Conservation (phyloP, 2,329 filamentous ascomycete genomes). For the Colletotrichum neosansevieriae region DNA sequence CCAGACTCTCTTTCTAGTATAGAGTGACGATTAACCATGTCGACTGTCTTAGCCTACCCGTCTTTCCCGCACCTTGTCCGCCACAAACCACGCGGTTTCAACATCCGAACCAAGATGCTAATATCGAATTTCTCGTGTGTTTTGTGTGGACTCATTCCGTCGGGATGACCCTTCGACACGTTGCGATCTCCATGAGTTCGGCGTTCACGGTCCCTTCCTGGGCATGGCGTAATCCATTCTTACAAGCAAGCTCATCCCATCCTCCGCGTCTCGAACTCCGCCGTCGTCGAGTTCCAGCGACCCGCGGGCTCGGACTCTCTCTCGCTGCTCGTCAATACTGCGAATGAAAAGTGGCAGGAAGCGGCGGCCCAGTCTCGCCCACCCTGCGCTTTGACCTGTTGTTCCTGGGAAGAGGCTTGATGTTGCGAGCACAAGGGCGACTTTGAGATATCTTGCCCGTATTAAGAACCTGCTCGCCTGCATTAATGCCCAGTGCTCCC, state of each 20-base stretch:
- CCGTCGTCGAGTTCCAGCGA: not conserved
- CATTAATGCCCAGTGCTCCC: not conserved
- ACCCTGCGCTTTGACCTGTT: slow-evolving; percentile 27
- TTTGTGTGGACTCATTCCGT: not conserved
- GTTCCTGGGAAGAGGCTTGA: slow-evolving; percentile 8
- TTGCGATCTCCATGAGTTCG: not conserved
- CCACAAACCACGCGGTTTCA: not conserved
- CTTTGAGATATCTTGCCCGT: slow-evolving; percentile 15
- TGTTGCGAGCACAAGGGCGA: slow-evolving; percentile 15
- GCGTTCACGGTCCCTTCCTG: not conserved
- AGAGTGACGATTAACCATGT: slow-evolving; percentile 1
- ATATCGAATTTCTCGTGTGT: not conserved
- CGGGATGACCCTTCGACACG: not conserved
- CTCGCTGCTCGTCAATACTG: not conserved
- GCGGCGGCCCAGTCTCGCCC: not conserved
- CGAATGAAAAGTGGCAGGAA: not conserved
- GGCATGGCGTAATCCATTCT: too few relatives aligned
- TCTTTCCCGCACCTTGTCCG: not conserved
- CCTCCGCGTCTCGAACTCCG: not conserved
- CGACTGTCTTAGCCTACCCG: not conserved
- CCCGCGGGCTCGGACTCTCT: not conserved
- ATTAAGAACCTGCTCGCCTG: not conserved
- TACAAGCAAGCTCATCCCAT: not conserved
- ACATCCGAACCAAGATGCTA: not conserved
- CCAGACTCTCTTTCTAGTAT: too few relatives aligned